Evolutionary conservation across 2,329 filamentous ascomycete species (phyloP).

Genomic region (Calonectria honghensis): DNA sequence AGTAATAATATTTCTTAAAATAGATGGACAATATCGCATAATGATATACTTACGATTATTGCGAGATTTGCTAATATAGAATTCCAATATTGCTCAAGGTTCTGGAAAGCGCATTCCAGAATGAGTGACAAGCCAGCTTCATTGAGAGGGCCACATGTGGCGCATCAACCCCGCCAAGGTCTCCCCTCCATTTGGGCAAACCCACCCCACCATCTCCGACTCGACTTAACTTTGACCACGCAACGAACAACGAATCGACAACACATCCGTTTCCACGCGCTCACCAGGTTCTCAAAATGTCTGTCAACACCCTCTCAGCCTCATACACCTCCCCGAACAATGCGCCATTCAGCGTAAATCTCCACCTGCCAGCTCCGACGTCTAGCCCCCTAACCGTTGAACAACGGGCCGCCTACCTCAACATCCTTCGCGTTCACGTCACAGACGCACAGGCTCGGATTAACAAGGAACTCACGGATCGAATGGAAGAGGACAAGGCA

Average conservation of each 20-base stretch:
- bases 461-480: conserved; percentile 82
- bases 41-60: neutral
- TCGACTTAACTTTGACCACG: conserved; percentile 28
- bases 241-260: conserved; percentile 42
- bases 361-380: conserved; percentile 60
- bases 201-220: conserved; percentile 15
- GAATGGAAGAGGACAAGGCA: conserved; percentile 84
- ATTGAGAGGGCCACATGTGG: conserved; percentile 38
- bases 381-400: conserved; percentile 59
- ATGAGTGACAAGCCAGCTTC: neutral
- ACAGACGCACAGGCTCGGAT: conserved; percentile 77
- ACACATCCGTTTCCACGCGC: conserved; percentile 11
- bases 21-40: neutral
- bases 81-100: neutral
- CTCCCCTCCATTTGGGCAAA: conserved; percentile 19
- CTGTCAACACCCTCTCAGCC: conserved; percentile 62
- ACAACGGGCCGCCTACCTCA: conserved; percentile 77
- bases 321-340: conserved; percentile 73
- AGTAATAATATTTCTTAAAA: neutral
- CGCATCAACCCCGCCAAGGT: conserved; percentile 49
- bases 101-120: neutral
- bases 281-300: conserved; percentile 27
- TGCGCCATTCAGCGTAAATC: conserved; percentile 66
- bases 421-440: conserved; percentile 74
- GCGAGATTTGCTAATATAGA: neutral